These are phyloP conservation scores for Lumnitzera littorea DNA, from an alignment of 345 rosid species.

Conservation along the genomic window DNA sequence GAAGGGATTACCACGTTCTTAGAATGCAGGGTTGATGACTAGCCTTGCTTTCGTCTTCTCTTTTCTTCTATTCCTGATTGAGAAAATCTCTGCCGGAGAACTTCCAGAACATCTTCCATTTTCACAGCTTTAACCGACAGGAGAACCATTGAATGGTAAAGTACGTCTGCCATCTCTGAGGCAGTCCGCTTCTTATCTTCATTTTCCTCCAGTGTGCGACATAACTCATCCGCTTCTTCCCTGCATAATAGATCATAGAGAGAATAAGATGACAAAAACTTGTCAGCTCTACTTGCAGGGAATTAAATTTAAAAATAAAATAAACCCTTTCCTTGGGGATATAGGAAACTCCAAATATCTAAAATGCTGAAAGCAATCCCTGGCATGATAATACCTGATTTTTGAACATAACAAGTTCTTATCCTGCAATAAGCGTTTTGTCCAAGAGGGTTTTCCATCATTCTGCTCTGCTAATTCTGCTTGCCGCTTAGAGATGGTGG, in stretches of 20 bases:
- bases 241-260: conserved; percentile 17
- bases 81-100: conserved; percentile 53
- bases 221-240: conserved; percentile 87
- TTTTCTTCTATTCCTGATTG: conserved; percentile 76
- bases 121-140: conserved; percentile 42
- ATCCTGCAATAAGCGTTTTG: conserved; percentile 43
- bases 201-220: conserved; percentile 64
- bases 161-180: conserved; percentile 78
- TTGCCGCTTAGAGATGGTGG: conserved; percentile 57
- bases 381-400: conserved; percentile 39
- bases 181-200: conserved; percentile 52
- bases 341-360: too few species aligned
- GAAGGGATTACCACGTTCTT: too few species aligned
- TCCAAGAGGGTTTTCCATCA: conserved; percentile 80
- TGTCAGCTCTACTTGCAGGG: neutral
- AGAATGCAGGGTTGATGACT: neutral
- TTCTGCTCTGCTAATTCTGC: conserved; percentile 43
- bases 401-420: conserved; percentile 55
- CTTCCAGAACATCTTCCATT: conserved; percentile 52
- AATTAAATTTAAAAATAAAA: too few species aligned
- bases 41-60: conserved; percentile 14
- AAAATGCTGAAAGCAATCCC: too few species aligned
- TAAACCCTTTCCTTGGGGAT: too few species aligned
- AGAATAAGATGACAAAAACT: too few species aligned
- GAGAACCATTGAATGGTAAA: conserved; percentile 76